Percentiles rank a stretch among this genome's conserved stretches.
phyloP scores from a whole-genome alignment of 2,329 filamentous ascomycete species.

The Hysterium pulicare region DNA sequence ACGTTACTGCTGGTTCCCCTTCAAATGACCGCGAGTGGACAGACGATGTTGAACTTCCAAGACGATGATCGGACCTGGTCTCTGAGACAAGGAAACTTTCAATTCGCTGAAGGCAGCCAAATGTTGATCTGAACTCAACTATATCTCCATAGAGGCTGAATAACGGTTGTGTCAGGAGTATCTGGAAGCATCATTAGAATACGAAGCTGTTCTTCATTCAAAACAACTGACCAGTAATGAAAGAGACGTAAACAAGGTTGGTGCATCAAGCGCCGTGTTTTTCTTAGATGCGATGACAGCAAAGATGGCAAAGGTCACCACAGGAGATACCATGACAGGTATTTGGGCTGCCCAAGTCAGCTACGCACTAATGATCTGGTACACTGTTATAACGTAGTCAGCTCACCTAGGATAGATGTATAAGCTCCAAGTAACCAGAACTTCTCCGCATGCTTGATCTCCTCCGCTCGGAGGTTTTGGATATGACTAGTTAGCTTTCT shows the following conservation, averaged over 20 bases:
- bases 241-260: slow-evolving; percentile 39
- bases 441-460: slow-evolving; percentile 8
- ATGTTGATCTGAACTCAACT: too few relatives aligned
- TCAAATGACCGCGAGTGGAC: too few relatives aligned
- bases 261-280: slow-evolving; percentile 24
- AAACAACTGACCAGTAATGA: slow-evolving; percentile 40
- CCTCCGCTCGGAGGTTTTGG: slow-evolving; percentile 8
- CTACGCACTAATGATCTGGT: background rate
- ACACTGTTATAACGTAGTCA: slow-evolving; percentile 3
- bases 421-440: slow-evolving; percentile 3
- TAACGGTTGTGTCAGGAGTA: too few relatives aligned
- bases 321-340: slow-evolving; percentile 29
- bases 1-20: too few relatives aligned
- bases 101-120: too few relatives aligned
- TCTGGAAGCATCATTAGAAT: too few relatives aligned
- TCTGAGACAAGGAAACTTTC: too few relatives aligned
- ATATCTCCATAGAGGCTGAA: too few relatives aligned
- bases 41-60: too few relatives aligned
- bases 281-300: slow-evolving; percentile 28
- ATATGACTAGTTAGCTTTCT: too few relatives aligned
- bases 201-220: too few relatives aligned
- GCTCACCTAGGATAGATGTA: slow-evolving; percentile 1
- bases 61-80: too few relatives aligned
- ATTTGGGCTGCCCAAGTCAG: background rate
- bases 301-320: slow-evolving; percentile 40